Conservation (phyloP, 768 basidiomycete species). For the Tricholoma bakamatsutake region DNA sequence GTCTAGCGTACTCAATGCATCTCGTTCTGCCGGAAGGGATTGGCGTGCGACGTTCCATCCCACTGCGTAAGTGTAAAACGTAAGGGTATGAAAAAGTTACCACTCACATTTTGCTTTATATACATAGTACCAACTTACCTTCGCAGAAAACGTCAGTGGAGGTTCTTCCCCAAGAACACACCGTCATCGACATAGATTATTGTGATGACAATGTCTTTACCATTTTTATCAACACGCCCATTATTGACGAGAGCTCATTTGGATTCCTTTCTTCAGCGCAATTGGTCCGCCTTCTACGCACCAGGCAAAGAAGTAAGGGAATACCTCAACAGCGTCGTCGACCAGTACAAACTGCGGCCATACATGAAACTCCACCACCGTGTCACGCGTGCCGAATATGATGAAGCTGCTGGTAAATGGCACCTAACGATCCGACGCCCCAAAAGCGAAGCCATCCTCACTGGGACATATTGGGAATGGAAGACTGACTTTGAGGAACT, state of each 20-base stretch:
- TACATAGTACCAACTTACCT: constrained; percentile 53
- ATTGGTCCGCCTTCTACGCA: constrained; percentile 60
- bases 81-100: constrained; percentile 2
- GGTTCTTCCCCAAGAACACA: no score
- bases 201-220: no score
- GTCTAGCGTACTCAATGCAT: not conserved
- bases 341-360: constrained; percentile 47
- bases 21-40: constrained; percentile 27
- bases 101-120: not conserved
- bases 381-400: constrained; percentile 44
- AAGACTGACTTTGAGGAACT: constrained; percentile 33
- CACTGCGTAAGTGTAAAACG: constrained; percentile 34
- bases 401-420: constrained; percentile 52
- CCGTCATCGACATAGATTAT: no score
- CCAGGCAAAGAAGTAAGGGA: constrained; percentile 52
- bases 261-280: constrained; percentile 26
- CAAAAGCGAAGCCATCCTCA: constrained; percentile 5
- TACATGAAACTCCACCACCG: constrained; percentile 54
- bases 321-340: constrained; percentile 48
- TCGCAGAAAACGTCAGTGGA: constrained; percentile 41
- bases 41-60: constrained; percentile 59
- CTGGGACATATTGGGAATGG: constrained; percentile 18
- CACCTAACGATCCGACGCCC: constrained; percentile 40
- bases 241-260: not conserved
- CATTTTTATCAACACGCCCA: not conserved